phyloP scores from a whole-genome alignment of 2,329 filamentous ascomycete genomes.

The Sarocladiaceae sp. region DNA sequence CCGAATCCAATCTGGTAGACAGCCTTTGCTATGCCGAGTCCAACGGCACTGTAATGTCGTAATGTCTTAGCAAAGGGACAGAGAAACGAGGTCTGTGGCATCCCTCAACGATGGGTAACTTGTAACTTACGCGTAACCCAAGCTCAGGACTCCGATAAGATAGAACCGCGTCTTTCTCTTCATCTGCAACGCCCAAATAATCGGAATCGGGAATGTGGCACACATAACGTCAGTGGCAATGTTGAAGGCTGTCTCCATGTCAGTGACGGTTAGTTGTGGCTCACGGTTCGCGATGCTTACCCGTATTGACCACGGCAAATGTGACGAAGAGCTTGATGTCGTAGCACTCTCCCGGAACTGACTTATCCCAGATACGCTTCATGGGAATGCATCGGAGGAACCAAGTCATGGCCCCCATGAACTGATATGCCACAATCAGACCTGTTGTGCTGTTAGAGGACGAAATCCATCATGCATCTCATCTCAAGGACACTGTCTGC shows the following conservation, averaged over 20 bases:
- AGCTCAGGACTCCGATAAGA: slow-evolving; percentile 30
- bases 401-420: slow-evolving; percentile 9
- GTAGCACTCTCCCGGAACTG: slow-evolving; percentile 8
- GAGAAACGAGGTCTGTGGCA: not conserved
- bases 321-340: slow-evolving; percentile 7
- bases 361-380: slow-evolving; percentile 6
- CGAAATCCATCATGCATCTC: too few species aligned
- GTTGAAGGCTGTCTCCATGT: slow-evolving; percentile 23
- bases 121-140: slow-evolving; percentile 30
- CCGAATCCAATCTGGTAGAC: slow-evolving; percentile 28
- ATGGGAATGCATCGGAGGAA: slow-evolving; percentile 10
- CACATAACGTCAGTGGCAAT: slow-evolving; percentile 34
- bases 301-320: slow-evolving; percentile 10
- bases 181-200: slow-evolving; percentile 33
- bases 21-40: slow-evolving; percentile 32
- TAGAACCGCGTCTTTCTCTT: slow-evolving; percentile 29
- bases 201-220: slow-evolving; percentile 31
- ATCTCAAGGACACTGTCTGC: not conserved
- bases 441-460: too few species aligned
- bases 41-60: slow-evolving; percentile 27
- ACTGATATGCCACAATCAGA: slow-evolving; percentile 6
- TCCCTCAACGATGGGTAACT: too few species aligned
- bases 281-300: not conserved
- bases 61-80: not conserved
- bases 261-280: too few species aligned